Percentiles rank a stretch among this genome's conserved stretches.
These are phyloP conservation scores for Obba rivulosa DNA, from an alignment of 768 basidiomycete species.

Conservation along the genomic window DNA sequence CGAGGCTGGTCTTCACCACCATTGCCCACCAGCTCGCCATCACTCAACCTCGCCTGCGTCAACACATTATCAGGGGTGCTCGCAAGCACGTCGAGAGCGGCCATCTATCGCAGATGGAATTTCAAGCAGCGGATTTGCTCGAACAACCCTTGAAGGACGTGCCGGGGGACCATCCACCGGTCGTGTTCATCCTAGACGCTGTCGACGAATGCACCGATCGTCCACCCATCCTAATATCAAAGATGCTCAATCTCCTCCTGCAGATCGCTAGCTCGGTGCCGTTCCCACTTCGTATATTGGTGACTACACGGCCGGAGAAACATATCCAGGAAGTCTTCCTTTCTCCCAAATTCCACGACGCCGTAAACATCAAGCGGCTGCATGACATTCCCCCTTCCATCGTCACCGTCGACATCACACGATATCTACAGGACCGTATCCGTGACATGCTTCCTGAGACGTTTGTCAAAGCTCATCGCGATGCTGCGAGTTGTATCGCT, in stretches of 20 bases:
- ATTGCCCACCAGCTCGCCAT: conserved; percentile 26
- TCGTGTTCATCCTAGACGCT: conserved; percentile 30
- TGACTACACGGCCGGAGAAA: neutral
- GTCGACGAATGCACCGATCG: neutral
- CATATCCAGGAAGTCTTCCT: neutral
- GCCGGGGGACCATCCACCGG: neutral
- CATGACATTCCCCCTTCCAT: neutral
- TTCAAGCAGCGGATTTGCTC: conserved; percentile 2
- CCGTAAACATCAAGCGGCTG: neutral
- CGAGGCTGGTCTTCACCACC: conserved; percentile 25
- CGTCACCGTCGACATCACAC: neutral
- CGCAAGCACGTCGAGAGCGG: neutral
- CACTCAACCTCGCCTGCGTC: conserved; percentile 2
- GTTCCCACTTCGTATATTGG: neutral
- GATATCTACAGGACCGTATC: neutral
- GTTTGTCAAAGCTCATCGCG: neutral
- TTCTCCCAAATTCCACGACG: neutral
- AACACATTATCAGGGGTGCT: conserved; percentile 5
- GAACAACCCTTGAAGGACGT: conserved; percentile 4
- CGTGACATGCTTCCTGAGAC: neutral
- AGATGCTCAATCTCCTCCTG: neutral
- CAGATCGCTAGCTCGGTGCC: neutral
- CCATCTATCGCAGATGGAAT: too few species aligned
- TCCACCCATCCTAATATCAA: neutral
- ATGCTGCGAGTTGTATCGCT: neutral